Base-by-base conservation (phyloP, 2,329 filamentous ascomycete genomes). In the Fusarium sp. region DNA sequence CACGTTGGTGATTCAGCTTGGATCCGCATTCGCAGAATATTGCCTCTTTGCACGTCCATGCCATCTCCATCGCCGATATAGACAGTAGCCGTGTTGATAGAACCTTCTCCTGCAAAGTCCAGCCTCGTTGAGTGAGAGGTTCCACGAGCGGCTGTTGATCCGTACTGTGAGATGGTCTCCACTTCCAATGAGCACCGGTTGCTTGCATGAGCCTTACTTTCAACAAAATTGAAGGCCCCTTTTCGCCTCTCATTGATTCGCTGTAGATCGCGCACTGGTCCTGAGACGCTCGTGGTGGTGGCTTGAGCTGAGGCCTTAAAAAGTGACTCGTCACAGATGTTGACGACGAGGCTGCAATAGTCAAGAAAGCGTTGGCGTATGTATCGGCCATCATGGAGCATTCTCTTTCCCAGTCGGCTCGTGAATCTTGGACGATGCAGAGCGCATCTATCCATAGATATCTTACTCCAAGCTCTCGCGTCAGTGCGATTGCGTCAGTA, bases 1-100 rank as follows among this genome's bases (percentile, higher is more conserved):
- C 73, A 17, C 73, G 65, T 7, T 72, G 62, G 15, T 74, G 62
- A 20, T 79, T 78, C 35, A 77, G 20, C 15, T 50, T 65, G 4
- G 76, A 78, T 2, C 52, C 68, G 31, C 77, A 79, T 45, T 78
- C 76, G 63, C 76, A 79, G 7, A 57, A 55, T n/a, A 72, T 71
- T 7, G 27, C 20, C 33, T 75, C 68, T 14, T 65, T 64, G 35
- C 73, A 75, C 2, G 44, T 66, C 73, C 70, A 75, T 18, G 63
- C 57, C 60, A 75, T 62, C 18, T 75, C 73, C 9, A 58, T 66
- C 1, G 36, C 38, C 2, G 73, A 70, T 17, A 75, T 35, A 4
- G 65, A 70, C 12, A 75, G 55, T 6, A 75, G 52, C 5, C 73
- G 47, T 1, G 62, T 70, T 4, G 73, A 65, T 12, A 70, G 57